A percentile compares a stretch with the other conserved stretches of the same genome.
Conservation (phyloP, 1,284 basidiomycete species). For the Ganoderma resinaceum region DNA sequence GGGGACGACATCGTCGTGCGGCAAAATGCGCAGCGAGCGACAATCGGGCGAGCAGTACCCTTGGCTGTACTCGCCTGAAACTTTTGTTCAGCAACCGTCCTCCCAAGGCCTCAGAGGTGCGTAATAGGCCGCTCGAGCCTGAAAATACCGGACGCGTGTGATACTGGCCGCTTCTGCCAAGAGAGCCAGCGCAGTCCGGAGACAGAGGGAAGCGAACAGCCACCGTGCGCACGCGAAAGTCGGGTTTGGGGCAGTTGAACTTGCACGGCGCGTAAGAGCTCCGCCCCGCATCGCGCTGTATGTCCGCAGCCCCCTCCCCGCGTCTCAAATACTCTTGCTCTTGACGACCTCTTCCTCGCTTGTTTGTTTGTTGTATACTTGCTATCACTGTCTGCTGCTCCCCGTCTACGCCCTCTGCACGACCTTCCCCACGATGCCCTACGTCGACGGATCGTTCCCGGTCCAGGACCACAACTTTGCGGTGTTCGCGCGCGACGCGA, state of each 20-base stretch:
- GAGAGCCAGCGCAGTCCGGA: neutral
- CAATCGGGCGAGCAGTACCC: neutral
- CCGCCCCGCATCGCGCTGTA: conserved; percentile 8
- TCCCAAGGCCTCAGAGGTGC: neutral
- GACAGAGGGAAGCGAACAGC: neutral
- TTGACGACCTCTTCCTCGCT: conserved; percentile 7
- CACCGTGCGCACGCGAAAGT: neutral
- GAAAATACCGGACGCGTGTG: neutral
- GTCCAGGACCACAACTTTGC: conserved; percentile 35
- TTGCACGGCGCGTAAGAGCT: neutral
- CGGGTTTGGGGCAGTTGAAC: neutral
- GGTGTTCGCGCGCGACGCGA: conserved; percentile 46
- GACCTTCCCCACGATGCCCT: conserved; percentile 27
- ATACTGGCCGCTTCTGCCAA: neutral
- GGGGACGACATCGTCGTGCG: neutral
- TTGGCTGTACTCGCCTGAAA: conserved; percentile 2
- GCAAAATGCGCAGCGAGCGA: neutral
- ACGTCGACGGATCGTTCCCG: conserved; percentile 28
- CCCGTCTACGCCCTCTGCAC: conserved; percentile 23
- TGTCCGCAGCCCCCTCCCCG: conserved; percentile 19
- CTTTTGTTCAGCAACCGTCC: neutral
- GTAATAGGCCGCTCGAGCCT: neutral
- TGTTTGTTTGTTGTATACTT: conserved; percentile 15
- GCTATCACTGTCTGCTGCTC: conserved; percentile 7
- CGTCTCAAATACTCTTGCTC: neutral